Evolutionary conservation across 2,329 filamentous ascomycete species (phyloP).

Genomic region (Aspergillus hortae): DNA sequence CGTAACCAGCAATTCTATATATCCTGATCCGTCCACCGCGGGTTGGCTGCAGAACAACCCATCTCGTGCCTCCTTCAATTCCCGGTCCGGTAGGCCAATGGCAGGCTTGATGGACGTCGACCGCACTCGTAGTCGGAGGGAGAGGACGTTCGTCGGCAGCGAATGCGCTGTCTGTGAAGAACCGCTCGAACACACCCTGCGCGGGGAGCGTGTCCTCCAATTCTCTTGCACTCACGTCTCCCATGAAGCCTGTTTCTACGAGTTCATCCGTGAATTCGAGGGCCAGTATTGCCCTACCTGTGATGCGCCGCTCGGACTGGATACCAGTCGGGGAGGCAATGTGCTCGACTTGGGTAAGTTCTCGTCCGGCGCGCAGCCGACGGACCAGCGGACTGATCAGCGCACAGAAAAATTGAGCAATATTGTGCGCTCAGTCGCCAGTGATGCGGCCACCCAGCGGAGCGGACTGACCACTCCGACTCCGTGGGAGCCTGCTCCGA

Average conservation of each 20-base stretch:
- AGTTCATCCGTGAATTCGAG: constrained; percentile 93
- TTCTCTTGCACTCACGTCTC: constrained; percentile 97
- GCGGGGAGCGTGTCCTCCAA: constrained; percentile 89
- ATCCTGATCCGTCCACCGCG: constrained; percentile 17
- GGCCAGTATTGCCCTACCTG: constrained; percentile 92
- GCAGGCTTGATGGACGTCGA: constrained; percentile 70
- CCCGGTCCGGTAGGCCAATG: constrained; percentile 46
- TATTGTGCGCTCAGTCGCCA: constrained; percentile 80
- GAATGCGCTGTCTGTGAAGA: constrained; percentile 97
- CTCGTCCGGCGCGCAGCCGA: not conserved
- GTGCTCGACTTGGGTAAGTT: constrained; percentile 80
- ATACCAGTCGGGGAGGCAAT: constrained; percentile 90
- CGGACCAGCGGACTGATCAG: constrained; percentile 15
- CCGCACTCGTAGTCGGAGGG: constrained; percentile 72
- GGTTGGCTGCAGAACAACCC: constrained; percentile 22
- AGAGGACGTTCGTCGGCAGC: constrained; percentile 91
- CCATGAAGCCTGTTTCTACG: constrained; percentile 97
- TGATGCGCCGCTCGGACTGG: constrained; percentile 83
- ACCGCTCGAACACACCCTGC: constrained; percentile 88
- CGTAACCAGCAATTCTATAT: constrained; percentile 16
- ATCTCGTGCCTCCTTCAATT: constrained; percentile 35
- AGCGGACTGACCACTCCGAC: constrained; percentile 57
- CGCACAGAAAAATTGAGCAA: constrained; percentile 84
- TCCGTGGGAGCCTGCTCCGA: constrained; percentile 52
- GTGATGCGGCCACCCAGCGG: constrained; percentile 54